phyloP scores from a whole-genome alignment of 441 rosid genomes.

The Croton laevigatus region DNA sequence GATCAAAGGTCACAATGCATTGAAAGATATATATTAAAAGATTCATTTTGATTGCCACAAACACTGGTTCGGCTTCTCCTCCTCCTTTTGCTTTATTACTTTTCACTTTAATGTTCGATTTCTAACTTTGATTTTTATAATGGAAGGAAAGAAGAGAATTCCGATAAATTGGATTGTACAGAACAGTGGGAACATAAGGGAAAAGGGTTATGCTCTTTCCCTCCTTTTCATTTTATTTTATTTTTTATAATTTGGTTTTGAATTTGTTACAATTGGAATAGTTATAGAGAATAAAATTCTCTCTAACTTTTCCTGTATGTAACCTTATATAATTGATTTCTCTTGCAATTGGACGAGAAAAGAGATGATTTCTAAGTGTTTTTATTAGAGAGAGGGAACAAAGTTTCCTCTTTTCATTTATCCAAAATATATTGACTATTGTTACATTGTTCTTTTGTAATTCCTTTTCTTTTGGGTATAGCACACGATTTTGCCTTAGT shows the following conservation, averaged over 20 bases:
- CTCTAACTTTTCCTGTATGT: slow-evolving; percentile 35
- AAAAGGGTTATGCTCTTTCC: slow-evolving; percentile 27
- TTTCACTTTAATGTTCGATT: slow-evolving; percentile 23
- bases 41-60: slow-evolving; percentile 40
- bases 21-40: slow-evolving; percentile 26
- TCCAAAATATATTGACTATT: background rate
- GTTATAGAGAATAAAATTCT: slow-evolving; percentile 38
- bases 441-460: background rate
- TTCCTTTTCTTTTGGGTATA: slow-evolving; percentile 5
- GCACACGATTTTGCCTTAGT: slow-evolving; percentile 5
- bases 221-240: slow-evolving; percentile 22
- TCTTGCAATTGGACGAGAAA: slow-evolving; percentile 19
- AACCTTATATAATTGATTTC: slow-evolving; percentile 24
- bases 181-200: slow-evolving; percentile 32
- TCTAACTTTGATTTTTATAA: slow-evolving; percentile 24
- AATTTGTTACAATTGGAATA: slow-evolving; percentile 26
- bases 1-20: slow-evolving; percentile 73
- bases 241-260: slow-evolving; percentile 18
- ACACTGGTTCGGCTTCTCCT: slow-evolving; percentile 38
- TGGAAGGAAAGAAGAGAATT: slow-evolving; percentile 32
- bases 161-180: slow-evolving; percentile 52
- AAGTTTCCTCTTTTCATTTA: slow-evolving; percentile 22
- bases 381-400: slow-evolving; percentile 19
- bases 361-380: slow-evolving; percentile 17
- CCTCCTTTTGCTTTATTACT: slow-evolving; percentile 25